A percentile compares a stretch with the other conserved stretches of the same genome.
Conservation (phyloP, 1,139 yeast species). For the Pichia sp. region DNA sequence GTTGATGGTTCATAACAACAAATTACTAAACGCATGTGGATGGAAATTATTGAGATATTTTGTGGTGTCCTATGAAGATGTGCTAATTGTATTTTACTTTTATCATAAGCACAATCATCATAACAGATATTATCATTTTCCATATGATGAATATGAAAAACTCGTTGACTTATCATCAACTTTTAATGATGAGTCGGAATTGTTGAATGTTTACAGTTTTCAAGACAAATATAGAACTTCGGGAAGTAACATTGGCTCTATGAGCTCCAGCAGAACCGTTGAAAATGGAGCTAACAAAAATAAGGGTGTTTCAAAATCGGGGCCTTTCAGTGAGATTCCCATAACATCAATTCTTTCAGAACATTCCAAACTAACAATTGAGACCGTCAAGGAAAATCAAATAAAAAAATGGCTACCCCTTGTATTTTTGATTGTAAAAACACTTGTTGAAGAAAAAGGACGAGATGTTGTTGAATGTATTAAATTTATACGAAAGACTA, state of each 20-base stretch:
- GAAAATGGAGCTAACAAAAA: not conserved
- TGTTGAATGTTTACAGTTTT: conserved; percentile 3
- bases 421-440: not conserved
- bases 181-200: conserved; percentile 1
- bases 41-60: conserved; percentile 7
- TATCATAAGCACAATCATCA: conserved; percentile 6
- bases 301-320: not conserved
- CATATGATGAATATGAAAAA: conserved; percentile 5
- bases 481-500: conserved; percentile 55
- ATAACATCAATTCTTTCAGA: not conserved
- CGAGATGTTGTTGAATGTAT: conserved; percentile 76
- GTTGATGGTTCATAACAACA: conserved; percentile 1
- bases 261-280: too few species aligned
- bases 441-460: conserved; percentile 24
- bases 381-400: not conserved
- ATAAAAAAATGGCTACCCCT: conserved; percentile 6
- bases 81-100: conserved; percentile 4
- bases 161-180: not conserved
- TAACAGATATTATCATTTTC: conserved; percentile 4
- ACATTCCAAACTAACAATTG: not conserved
- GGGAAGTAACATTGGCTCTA: too few species aligned
- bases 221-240: conserved; percentile 1
- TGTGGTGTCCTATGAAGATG: conserved; percentile 2
- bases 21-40: conserved; percentile 7
- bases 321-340: not conserved